These are phyloP conservation scores for Vaccinium corymbosum DNA, from an alignment of 148 eudicot genomes.

Conservation along the genomic window DNA sequence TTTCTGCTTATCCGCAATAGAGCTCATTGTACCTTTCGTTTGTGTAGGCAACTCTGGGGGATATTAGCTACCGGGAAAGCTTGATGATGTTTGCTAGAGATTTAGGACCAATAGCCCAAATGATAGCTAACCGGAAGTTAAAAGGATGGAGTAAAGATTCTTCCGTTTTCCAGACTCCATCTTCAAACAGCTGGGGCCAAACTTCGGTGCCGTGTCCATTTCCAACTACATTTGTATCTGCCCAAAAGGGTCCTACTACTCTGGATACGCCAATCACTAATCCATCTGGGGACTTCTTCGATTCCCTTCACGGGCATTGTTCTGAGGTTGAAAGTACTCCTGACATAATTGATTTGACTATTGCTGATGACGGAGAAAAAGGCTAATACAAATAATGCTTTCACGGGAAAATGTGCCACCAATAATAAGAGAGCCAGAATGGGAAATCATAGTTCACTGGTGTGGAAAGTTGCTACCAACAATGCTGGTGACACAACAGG, in stretches of 20 bases:
- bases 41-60: conserved; percentile 41
- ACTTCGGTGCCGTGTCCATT: conserved; percentile 5
- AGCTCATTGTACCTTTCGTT: background rate
- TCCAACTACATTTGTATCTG: conserved; percentile 8
- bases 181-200: conserved; percentile 7
- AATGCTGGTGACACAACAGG: background rate
- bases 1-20: background rate
- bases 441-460: background rate
- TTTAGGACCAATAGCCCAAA: conserved; percentile 70
- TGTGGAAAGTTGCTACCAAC: background rate
- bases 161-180: conserved; percentile 11
- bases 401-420: background rate
- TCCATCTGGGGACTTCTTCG: background rate
- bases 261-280: background rate
- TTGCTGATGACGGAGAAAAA: conserved; percentile 17
- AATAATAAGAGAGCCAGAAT: background rate
- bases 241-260: conserved; percentile 10
- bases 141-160: conserved; percentile 23
- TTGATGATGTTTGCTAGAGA: conserved; percentile 56
- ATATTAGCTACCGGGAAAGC: conserved; percentile 54
- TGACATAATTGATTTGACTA: conserved; percentile 22
- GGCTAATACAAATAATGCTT: background rate
- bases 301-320: background rate
- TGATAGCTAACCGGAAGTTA: conserved; percentile 58
- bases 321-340: background rate